Evolutionary conservation across 2,329 filamentous ascomycete species (phyloP).

Genomic region (Aspergillus sp.): DNA sequence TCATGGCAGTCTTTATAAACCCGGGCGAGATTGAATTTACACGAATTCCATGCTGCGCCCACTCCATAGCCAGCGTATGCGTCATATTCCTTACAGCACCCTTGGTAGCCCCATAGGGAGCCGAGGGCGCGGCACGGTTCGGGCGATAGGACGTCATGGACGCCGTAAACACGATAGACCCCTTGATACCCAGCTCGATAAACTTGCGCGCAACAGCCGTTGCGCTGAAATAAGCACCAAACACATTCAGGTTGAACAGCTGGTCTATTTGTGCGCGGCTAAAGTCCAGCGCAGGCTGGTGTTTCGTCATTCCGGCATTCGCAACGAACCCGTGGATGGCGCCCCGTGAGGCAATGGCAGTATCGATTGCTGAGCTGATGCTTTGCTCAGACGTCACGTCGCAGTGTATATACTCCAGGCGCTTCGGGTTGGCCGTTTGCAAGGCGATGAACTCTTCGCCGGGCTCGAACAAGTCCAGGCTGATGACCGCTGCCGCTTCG

Average conservation of each 20-base stretch:
- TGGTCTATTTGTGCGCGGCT: constrained; percentile 39
- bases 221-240: constrained; percentile 33
- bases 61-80: constrained; percentile 48
- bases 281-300: constrained; percentile 49
- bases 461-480: constrained; percentile 40
- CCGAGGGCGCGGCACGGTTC: constrained; percentile 53
- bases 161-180: constrained; percentile 47
- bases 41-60: constrained; percentile 43
- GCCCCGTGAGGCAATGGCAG: constrained; percentile 38
- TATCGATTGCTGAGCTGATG: constrained; percentile 43
- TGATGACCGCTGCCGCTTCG: constrained; percentile 40
- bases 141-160: constrained; percentile 52
- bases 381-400: constrained; percentile 47
- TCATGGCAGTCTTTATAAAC: constrained; percentile 47
- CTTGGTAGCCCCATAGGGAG: constrained; percentile 50
- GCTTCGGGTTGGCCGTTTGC: constrained; percentile 41
- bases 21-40: constrained; percentile 50
- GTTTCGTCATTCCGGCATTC: constrained; percentile 48
- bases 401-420: constrained; percentile 46
- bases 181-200: constrained; percentile 42
- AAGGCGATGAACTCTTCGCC: constrained; percentile 35
- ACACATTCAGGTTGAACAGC: constrained; percentile 48
- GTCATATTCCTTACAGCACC: constrained; percentile 36
- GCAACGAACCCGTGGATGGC: constrained; percentile 46
- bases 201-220: constrained; percentile 34